Conservation (phyloP, 306 rosid genomes). For the Mimosa pudica region DNA sequence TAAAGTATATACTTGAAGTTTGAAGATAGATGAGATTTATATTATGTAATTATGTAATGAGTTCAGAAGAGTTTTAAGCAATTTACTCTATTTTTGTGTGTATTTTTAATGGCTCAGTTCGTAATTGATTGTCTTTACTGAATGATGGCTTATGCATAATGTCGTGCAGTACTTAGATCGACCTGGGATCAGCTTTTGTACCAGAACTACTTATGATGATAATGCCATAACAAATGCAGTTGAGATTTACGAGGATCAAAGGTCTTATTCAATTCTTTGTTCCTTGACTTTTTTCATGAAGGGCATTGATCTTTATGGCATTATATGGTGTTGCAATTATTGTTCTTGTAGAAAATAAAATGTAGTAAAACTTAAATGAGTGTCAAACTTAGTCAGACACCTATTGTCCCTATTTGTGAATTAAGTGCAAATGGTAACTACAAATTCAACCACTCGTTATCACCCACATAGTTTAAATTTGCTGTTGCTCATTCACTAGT, state of each 20-base stretch:
- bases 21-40: background rate
- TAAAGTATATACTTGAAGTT: background rate
- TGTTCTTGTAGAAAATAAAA: slow-evolving; percentile 2
- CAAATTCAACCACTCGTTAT: background rate
- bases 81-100: slow-evolving; percentile 2
- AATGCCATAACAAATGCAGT: slow-evolving; percentile 88
- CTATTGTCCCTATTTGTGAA: background rate
- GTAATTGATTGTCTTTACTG: background rate
- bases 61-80: background rate
- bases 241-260: slow-evolving; percentile 64
- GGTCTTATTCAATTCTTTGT: slow-evolving; percentile 46
- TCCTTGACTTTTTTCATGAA: background rate
- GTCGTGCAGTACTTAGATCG: slow-evolving; percentile 72
- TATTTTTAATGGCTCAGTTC: background rate
- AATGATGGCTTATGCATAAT: background rate
- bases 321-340: slow-evolving; percentile 18
- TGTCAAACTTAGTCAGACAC: background rate
- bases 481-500: background rate
- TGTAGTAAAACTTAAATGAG: background rate
- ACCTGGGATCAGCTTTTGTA: slow-evolving; percentile 76
- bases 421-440: background rate
- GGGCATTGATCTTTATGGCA: background rate
- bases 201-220: slow-evolving; percentile 71
- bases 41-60: background rate
- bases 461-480: background rate